Evolutionary conservation across 1,284 basidiomycete species (phyloP).

Genomic region (Moesziomyces sp.): DNA sequence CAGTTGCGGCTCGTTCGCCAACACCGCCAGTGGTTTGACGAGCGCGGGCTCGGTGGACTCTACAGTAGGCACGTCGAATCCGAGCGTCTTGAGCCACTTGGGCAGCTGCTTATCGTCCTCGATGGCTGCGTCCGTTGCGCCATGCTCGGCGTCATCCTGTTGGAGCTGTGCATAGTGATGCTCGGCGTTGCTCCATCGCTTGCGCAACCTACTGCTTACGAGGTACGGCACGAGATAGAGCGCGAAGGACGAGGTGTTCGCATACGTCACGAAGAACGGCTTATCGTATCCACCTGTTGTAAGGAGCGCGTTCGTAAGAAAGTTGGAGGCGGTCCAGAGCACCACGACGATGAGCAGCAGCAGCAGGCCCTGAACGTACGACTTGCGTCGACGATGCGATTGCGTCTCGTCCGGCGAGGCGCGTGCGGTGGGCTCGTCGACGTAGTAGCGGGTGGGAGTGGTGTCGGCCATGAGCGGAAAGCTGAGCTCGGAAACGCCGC

Average conservation of each 20-base stretch:
- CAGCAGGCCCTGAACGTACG: constrained; percentile 77
- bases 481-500: too few species aligned
- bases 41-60: constrained; percentile 2
- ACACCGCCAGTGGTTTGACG: constrained; percentile 20
- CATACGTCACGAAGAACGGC: constrained; percentile 76
- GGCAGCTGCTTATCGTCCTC: constrained; percentile 22
- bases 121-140: constrained; percentile 7
- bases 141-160: constrained; percentile 15
- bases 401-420: constrained; percentile 5
- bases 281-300: constrained; percentile 65
- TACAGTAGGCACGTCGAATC: constrained; percentile 52
- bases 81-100: constrained; percentile 54
- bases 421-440: not conserved
- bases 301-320: constrained; percentile 62
- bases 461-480: constrained; percentile 19
- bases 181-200: constrained; percentile 16
- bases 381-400: constrained; percentile 28
- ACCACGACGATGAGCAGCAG: constrained; percentile 82
- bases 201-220: constrained; percentile 35
- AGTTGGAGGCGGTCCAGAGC: constrained; percentile 76
- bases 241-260: constrained; percentile 88
- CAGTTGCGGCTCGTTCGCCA: constrained; percentile 23
- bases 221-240: constrained; percentile 83
- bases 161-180: constrained; percentile 8
- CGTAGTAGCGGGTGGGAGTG: not conserved